Percentiles rank a stretch among this genome's conserved stretches.
Evolutionary conservation across 1,284 basidiomycete genomes (phyloP).

Genomic region (Porodaedalea pini): DNA sequence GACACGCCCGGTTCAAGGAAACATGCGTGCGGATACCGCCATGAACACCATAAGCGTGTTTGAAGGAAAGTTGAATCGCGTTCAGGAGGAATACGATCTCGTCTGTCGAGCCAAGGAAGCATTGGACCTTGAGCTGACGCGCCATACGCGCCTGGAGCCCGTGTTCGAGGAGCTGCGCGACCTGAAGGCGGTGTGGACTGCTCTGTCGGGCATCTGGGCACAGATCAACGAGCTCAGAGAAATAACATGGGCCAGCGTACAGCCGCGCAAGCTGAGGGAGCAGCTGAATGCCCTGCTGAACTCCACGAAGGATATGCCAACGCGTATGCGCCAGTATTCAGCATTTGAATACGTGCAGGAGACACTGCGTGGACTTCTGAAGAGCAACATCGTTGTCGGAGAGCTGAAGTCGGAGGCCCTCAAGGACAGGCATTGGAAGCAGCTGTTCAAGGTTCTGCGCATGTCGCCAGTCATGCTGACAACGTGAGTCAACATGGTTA

Average conservation of each 20-base stretch:
- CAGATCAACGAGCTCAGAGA: slow-evolving; percentile 90
- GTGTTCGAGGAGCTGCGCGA: slow-evolving; percentile 95
- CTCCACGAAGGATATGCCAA: slow-evolving; percentile 98
- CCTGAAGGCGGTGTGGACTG: slow-evolving; percentile 98
- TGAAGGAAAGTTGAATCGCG: slow-evolving; percentile 83
- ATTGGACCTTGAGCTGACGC: slow-evolving; percentile 86
- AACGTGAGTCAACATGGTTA: slow-evolving; percentile 46
- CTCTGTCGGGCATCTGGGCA: slow-evolving; percentile 94
- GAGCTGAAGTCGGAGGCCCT: slow-evolving; percentile 97
- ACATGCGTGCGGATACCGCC: slow-evolving; percentile 91
- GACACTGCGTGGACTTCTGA: slow-evolving; percentile 78
- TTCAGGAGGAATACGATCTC: slow-evolving; percentile 92
- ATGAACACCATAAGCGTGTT: slow-evolving; percentile 95
- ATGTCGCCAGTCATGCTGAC: slow-evolving; percentile 63
- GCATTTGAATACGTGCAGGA: slow-evolving; percentile 99
- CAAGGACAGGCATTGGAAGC: slow-evolving; percentile 98
- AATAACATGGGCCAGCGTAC: slow-evolving; percentile 87
- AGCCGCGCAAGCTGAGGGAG: slow-evolving; percentile 92
- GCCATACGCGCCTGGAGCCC: slow-evolving; percentile 89
- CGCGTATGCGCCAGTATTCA: slow-evolving; percentile 97
- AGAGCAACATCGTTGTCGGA: slow-evolving; percentile 84
- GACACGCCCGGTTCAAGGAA: slow-evolving; percentile 93
- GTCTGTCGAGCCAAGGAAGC: slow-evolving; percentile 96
- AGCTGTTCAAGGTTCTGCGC: slow-evolving; percentile 90
- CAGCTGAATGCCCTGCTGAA: slow-evolving; percentile 86